phyloP scores from a whole-genome alignment of 2,329 filamentous ascomycete species.

The Penicillium sclerotiorum region DNA sequence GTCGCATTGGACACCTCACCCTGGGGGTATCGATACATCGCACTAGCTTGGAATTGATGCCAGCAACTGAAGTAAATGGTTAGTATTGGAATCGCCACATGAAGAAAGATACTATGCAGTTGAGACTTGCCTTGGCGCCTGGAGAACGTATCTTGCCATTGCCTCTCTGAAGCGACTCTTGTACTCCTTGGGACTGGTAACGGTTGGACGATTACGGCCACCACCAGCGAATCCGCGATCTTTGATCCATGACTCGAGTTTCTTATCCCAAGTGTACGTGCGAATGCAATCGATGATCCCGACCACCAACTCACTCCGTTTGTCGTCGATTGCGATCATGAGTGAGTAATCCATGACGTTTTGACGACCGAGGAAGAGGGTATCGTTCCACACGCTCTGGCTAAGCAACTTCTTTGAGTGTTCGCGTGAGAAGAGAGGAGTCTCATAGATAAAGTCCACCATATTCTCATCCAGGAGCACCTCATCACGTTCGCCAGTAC shows the following conservation, averaged over 20 bases:
- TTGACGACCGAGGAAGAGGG: conserved; percentile 87
- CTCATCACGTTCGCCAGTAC: conserved; percentile 93
- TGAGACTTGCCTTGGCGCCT: conserved; percentile 50
- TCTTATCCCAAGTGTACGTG: conserved; percentile 99
- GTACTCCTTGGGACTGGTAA: conserved; percentile 97
- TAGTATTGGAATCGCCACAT: not conserved
- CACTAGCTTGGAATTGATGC: conserved; percentile 47
- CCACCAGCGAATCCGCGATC: conserved; percentile 83
- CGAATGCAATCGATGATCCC: conserved; percentile 98
- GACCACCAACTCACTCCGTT: conserved; percentile 85
- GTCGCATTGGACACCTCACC: conserved; percentile 26
- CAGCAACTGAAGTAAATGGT: conserved; percentile 41
- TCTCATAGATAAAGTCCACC: conserved; percentile 98
- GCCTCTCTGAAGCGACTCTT: conserved; percentile 93
- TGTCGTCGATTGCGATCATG: conserved; percentile 96
- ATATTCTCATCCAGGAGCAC: conserved; percentile 97
- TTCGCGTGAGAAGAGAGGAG: conserved; percentile 89
- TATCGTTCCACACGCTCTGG: conserved; percentile 96
- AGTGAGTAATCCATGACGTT: conserved; percentile 99
- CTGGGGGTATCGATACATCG: conserved; percentile 33
- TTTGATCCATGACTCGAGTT: conserved; percentile 99
- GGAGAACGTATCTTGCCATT: conserved; percentile 79
- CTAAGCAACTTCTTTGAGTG: conserved; percentile 93
- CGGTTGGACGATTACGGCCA: conserved; percentile 83
- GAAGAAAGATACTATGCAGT: not conserved